Percentiles rank a stretch among this genome's conserved stretches.
Conservation (phyloP, 2,329 filamentous ascomycete genomes). For the Pestalotiopsis fici region DNA sequence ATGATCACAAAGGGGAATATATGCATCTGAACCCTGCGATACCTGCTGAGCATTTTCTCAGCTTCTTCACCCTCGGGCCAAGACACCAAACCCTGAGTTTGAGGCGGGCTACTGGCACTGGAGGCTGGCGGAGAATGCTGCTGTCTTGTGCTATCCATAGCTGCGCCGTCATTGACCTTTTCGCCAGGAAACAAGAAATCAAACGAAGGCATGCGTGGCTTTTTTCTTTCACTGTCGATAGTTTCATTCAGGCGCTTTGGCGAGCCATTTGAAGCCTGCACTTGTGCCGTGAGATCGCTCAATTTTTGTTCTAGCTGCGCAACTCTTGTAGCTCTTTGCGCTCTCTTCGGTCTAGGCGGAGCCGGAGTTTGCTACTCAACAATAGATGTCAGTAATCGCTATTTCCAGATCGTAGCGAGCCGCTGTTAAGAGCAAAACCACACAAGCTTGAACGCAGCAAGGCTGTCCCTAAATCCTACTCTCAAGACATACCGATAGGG, state of each 20-base stretch:
- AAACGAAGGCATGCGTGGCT: background rate
- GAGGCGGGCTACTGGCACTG: background rate
- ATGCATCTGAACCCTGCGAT: conserved; percentile 39
- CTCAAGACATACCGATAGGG: too few relatives aligned
- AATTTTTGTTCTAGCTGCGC: background rate
- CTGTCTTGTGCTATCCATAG: background rate
- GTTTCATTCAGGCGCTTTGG: background rate
- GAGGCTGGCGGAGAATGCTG: background rate
- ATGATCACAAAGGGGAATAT: conserved; percentile 48
- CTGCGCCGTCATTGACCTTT: background rate
- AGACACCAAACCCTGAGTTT: background rate
- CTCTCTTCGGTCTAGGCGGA: background rate
- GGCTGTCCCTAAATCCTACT: too few relatives aligned
- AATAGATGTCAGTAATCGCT: too few relatives aligned
- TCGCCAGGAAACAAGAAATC: background rate
- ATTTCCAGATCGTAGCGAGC: too few relatives aligned
- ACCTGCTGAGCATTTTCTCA: conserved; percentile 40
- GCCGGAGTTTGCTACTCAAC: conserved; percentile 10
- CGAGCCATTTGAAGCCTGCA: background rate
- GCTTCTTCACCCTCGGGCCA: conserved; percentile 28
- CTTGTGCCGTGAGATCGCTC: background rate
- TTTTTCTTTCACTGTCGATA: background rate
- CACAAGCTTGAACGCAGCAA: too few relatives aligned
- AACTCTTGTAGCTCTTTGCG: background rate
- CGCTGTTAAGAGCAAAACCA: too few relatives aligned